Percentiles rank a stretch among this genome's conserved stretches.
Conservation (phyloP, 768 basidiomycete species). For the Lentinus brumalis region DNA sequence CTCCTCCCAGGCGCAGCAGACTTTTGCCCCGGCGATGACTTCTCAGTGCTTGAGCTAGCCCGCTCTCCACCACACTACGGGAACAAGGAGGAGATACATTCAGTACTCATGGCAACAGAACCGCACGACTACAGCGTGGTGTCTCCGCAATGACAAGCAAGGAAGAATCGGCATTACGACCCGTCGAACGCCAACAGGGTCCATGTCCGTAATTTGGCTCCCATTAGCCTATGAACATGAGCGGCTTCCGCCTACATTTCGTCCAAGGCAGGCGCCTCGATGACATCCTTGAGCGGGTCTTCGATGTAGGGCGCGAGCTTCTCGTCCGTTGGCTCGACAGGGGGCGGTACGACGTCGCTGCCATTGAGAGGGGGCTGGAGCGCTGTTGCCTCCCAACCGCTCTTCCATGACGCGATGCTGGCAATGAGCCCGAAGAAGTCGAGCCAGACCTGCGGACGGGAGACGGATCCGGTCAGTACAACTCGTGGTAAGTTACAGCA, state of each 20-base stretch:
- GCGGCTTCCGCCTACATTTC: constrained; percentile 3
- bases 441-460: constrained; percentile 37
- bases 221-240: neutral
- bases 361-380: constrained; percentile 34
- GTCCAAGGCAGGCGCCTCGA: constrained; percentile 12
- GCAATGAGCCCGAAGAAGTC: constrained; percentile 48
- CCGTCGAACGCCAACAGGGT: neutral
- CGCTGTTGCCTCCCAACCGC: constrained; percentile 73
- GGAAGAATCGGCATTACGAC: neutral
- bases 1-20: too few species aligned
- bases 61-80: too few species aligned
- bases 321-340: constrained; percentile 10
- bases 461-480: neutral
- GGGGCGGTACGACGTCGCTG: constrained; percentile 4
- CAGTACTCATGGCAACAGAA: too few species aligned
- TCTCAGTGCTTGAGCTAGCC: too few species aligned
- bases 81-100: too few species aligned
- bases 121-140: too few species aligned
- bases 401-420: constrained; percentile 61
- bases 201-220: neutral
- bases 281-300: constrained; percentile 14
- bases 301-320: constrained; percentile 15
- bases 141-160: neutral
- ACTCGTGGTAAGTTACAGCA: constrained; percentile 37
- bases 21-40: too few species aligned